Percentiles rank a stretch among this genome's conserved stretches.
Conservation (phyloP, 306 rosid genomes). For the Luffa aegyptiaca region DNA sequence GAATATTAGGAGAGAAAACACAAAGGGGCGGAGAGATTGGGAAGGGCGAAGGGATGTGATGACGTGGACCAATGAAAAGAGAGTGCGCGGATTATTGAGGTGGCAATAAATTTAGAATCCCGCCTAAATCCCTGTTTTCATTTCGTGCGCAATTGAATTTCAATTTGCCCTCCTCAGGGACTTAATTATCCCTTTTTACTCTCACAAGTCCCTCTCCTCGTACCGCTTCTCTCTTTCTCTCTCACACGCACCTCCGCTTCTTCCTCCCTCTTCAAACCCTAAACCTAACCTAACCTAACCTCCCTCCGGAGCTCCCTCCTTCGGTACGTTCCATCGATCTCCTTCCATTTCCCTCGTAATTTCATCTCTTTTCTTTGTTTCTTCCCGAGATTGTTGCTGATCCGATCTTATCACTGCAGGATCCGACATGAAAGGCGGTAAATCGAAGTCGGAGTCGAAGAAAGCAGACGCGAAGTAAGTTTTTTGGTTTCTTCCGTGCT, state of each 20-base stretch:
- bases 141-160: slow-evolving; percentile 75
- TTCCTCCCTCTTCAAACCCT: slow-evolving; percentile 26
- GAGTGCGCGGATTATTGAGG: slow-evolving; percentile 44
- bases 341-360: background rate
- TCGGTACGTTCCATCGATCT: background rate
- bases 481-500: background rate
- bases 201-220: background rate
- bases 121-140: slow-evolving; percentile 81
- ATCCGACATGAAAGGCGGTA: slow-evolving; percentile 66
- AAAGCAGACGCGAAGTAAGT: slow-evolving; percentile 62
- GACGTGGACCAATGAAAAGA: slow-evolving; percentile 21
- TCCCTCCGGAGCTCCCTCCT: background rate
- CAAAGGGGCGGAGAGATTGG: background rate
- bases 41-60: background rate
- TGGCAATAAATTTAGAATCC: slow-evolving; percentile 74
- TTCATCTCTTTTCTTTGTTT: background rate
- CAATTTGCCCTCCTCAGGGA: slow-evolving; percentile 37
- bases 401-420: slow-evolving; percentile 27
- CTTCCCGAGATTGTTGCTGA: slow-evolving; percentile 9
- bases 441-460: slow-evolving; percentile 52
- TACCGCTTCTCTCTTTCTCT: slow-evolving; percentile 5
- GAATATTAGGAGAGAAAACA: slow-evolving; percentile 4
- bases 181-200: slow-evolving; percentile 29
- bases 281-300: slow-evolving; percentile 19
- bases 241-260: slow-evolving; percentile 3